Percentiles rank a stretch among this genome's conserved stretches.
Conservation (phyloP, 1,139 yeast species). For the Lizanozyma gosingica region DNA sequence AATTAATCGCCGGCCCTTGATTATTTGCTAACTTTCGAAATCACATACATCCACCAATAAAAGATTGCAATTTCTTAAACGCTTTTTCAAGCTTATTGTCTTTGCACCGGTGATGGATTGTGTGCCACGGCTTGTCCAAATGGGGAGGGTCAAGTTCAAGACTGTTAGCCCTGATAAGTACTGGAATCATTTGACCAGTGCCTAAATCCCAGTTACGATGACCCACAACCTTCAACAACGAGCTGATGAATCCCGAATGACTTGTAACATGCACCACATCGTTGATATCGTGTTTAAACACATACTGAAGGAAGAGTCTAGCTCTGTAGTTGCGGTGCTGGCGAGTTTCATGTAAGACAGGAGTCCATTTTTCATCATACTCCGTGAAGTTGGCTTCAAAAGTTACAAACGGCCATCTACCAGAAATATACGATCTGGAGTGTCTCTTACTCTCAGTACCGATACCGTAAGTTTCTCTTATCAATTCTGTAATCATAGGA, state of each 20-base stretch:
- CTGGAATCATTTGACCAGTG: slow-evolving; percentile 18
- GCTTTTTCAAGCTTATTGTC: slow-evolving; percentile 2
- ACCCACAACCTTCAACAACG: slow-evolving; percentile 18
- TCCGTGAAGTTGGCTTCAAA: slow-evolving; percentile 22
- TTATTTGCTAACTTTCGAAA: too few relatives aligned
- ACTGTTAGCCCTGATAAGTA: slow-evolving; percentile 8
- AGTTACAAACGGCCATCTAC: slow-evolving; percentile 14
- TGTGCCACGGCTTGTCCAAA: slow-evolving; percentile 7
- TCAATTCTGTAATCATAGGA: slow-evolving; percentile 21
- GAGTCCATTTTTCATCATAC: slow-evolving; percentile 19
- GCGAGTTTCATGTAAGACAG: slow-evolving; percentile 14
- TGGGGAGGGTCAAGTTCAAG: slow-evolving; percentile 3
- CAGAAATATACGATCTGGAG: slow-evolving; percentile 14
- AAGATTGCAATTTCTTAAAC: too few relatives aligned
- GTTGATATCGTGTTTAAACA: slow-evolving; percentile 17
- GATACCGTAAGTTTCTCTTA: slow-evolving; percentile 29
- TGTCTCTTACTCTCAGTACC: slow-evolving; percentile 28
- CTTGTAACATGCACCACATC: slow-evolving; percentile 22
- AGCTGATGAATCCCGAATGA: slow-evolving; percentile 24
- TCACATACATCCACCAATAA: too few relatives aligned
- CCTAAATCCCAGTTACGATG: slow-evolving; percentile 16
- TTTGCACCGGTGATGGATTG: slow-evolving; percentile 3
- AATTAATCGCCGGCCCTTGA: too few relatives aligned
- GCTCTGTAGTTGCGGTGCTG: slow-evolving; percentile 22
- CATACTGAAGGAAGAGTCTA: slow-evolving; percentile 17